phyloP scores from a whole-genome alignment of 2,329 filamentous ascomycete species.

The Verticillium nubilum region DNA sequence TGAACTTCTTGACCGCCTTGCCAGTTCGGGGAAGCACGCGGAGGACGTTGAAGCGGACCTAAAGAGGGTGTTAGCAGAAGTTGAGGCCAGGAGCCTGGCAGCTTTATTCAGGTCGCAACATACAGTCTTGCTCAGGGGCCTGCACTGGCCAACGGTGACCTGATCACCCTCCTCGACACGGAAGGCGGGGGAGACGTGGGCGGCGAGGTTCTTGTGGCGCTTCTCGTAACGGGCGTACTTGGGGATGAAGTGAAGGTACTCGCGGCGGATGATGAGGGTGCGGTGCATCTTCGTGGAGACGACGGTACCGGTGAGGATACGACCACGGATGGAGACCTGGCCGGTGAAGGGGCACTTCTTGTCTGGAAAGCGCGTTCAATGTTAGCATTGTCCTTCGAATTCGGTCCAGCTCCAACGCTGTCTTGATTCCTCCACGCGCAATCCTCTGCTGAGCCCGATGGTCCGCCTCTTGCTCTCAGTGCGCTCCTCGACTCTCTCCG shows the following conservation, averaged over 20 bases:
- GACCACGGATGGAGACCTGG: slow-evolving; percentile 97
- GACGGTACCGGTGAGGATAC: slow-evolving; percentile 99
- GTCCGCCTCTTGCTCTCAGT: neutral
- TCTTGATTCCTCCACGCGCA: neutral
- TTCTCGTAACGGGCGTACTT: slow-evolving; percentile 99
- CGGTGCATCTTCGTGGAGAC: slow-evolving; percentile 99
- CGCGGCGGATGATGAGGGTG: slow-evolving; percentile 97
- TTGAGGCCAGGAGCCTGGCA: neutral
- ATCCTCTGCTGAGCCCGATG: neutral
- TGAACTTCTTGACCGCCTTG: slow-evolving; percentile 96
- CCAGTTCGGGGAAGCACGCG: slow-evolving; percentile 95
- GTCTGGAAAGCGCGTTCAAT: slow-evolving; percentile 56
- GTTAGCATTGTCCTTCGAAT: neutral
- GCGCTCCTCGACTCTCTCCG: neutral
- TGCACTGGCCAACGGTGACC: slow-evolving; percentile 99
- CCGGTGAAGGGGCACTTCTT: slow-evolving; percentile 99
- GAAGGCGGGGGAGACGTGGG: slow-evolving; percentile 98
- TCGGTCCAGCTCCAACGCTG: neutral
- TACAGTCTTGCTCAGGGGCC: slow-evolving; percentile 99
- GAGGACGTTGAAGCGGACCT: slow-evolving; percentile 99
- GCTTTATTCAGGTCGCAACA: slow-evolving; percentile 32
- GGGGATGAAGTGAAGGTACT: slow-evolving; percentile 99
- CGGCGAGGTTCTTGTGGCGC: slow-evolving; percentile 99
- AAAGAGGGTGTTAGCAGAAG: slow-evolving; percentile 13
- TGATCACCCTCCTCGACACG: slow-evolving; percentile 99